A percentile compares a stretch with the other conserved stretches of the same genome.
Evolutionary conservation across 2,329 filamentous ascomycete genomes (phyloP).

Genomic region (Aspergillus transmontanensis): DNA sequence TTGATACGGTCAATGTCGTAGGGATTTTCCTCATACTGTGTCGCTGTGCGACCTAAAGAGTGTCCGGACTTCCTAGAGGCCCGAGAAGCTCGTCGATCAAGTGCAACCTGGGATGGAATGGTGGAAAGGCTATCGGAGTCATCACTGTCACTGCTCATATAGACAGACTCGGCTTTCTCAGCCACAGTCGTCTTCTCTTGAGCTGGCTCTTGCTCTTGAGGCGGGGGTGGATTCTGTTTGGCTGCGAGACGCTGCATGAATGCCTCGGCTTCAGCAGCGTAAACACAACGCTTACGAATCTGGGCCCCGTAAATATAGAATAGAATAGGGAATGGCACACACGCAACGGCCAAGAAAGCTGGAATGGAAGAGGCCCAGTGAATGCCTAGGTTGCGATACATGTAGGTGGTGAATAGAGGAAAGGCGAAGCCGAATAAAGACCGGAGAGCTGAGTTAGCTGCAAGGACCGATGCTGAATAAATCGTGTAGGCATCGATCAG

Average conservation of each 20-base stretch:
- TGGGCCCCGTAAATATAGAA: slow-evolving; percentile 42
- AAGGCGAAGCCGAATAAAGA: slow-evolving; percentile 49
- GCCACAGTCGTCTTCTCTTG: neutral
- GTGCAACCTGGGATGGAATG: neutral
- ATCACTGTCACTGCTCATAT: slow-evolving; percentile 1
- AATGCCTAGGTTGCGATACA: slow-evolving; percentile 49
- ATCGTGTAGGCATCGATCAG: slow-evolving; percentile 47
- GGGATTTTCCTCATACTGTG: slow-evolving; percentile 15
- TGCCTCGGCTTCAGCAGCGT: slow-evolving; percentile 36
- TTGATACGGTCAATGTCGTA: slow-evolving; percentile 16
- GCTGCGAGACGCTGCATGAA: slow-evolving; percentile 28
- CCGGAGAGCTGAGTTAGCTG: slow-evolving; percentile 48
- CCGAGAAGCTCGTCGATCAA: neutral
- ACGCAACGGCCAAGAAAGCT: slow-evolving; percentile 46
- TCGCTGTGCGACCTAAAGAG: slow-evolving; percentile 1
- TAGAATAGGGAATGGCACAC: slow-evolving; percentile 44
- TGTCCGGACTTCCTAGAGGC: slow-evolving; percentile 6
- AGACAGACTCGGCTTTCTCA: neutral
- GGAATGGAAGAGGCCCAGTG: slow-evolving; percentile 51
- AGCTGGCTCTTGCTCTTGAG: neutral
- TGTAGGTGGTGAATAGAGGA: slow-evolving; percentile 49
- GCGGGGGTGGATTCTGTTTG: neutral
- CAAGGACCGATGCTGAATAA: slow-evolving; percentile 43
- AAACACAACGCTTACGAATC: slow-evolving; percentile 42
- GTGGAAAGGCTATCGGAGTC: slow-evolving; percentile 2